Evolutionary conservation across 257 asterid species (phyloP), one percentile per base, ranked within the genome.

Genomic region (Capsicum baccatum): DNA sequence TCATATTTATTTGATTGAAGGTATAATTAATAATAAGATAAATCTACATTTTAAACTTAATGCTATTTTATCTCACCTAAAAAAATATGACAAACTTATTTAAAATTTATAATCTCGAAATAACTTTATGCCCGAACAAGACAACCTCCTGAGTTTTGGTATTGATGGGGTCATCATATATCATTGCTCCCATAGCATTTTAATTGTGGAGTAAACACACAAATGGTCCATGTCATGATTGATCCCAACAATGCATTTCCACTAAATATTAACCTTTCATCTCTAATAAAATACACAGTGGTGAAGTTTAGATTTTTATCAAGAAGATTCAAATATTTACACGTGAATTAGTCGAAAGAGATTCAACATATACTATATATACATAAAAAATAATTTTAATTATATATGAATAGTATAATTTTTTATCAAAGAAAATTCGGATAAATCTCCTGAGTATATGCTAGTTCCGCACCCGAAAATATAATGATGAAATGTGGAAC

Each of bases 71-170:
- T 39, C 9, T 5, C 9, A 5, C 1, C 12, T 64, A 0, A 5
- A 37, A 37, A 26, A 3, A 2, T 64, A 2, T 0, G 0, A 21
- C 26, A 63, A 63, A 63, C 6, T 26, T 10, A 10, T 10, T 21
- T 3, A 1, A 63, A 63, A 21, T 9, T 63, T 21, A 63, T 57
- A 56, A 14, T 56, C 5, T 26, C 9, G 2, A 26, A 15, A 64
- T 26, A 64, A 26, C 0, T 64, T 64, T 35, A 0, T 14, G 0
- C 5, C 8, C 0, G 0, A 64, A 55, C 1, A 2, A 13, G 13
- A 4, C 6, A 1, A 12, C 58, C 6, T 26, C 33, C 1, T 12
- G 4, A 26, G 8, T 21, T 76, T 55, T 76, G 15, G 48, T 52
- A 13, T 76, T 14, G 81, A 14, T 52, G 81, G 81, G 47, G 63